These are phyloP conservation scores for Sporothrix dimorphospora DNA, from an alignment of 2,329 filamentous ascomycete species.

Conservation along the genomic window DNA sequence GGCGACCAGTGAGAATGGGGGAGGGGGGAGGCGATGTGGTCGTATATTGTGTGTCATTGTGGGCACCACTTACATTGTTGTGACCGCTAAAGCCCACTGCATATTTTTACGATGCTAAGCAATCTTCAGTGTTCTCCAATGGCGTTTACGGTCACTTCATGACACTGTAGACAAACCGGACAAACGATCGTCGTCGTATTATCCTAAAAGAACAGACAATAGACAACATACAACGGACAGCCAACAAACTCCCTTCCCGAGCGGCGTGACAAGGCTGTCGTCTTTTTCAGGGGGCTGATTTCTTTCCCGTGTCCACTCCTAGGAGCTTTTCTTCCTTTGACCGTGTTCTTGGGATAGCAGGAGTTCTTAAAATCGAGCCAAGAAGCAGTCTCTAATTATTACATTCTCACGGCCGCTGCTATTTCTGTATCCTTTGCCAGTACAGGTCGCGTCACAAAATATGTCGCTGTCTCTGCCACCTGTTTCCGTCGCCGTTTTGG, in stretches of 20 bases:
- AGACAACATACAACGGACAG: no score
- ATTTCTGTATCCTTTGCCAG: neutral
- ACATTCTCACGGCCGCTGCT: neutral
- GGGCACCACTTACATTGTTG: no score
- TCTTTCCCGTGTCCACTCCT: neutral
- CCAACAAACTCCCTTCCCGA: neutral
- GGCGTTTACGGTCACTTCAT: no score
- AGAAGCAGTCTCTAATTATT: neutral
- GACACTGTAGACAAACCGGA: neutral
- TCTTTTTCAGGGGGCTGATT: constrained; percentile 11
- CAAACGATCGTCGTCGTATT: neutral
- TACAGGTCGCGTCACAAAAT: neutral
- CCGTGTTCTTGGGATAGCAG: constrained; percentile 4
- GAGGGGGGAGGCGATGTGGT: neutral
- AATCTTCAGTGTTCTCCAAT: neutral
- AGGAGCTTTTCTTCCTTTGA: neutral
- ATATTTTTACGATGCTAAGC: neutral
- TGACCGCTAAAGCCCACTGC: neutral
- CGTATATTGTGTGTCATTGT: neutral
- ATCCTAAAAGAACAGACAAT: neutral
- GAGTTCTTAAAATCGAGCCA: neutral
- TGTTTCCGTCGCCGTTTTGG: neutral
- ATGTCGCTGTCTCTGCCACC: neutral
- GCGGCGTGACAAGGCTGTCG: neutral
- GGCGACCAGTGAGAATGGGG: neutral